Evolutionary conservation across 192 early-diverging fungal species (phyloP), one percentile per base, ranked within the genome.

Genomic region (Entophlyctis helioformis): DNA sequence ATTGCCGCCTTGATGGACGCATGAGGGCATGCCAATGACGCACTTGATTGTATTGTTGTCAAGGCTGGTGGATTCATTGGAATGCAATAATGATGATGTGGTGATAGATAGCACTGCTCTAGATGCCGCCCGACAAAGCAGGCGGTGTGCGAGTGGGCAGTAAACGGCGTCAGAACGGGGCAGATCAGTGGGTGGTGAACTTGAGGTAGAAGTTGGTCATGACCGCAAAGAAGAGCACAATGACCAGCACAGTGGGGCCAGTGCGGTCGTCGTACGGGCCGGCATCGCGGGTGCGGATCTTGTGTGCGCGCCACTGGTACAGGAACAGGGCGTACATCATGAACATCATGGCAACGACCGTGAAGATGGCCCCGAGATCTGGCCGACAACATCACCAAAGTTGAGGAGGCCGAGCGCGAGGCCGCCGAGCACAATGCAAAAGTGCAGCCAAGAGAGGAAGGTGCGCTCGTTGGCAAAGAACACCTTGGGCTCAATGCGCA

Each of bases 381-480:
- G 69, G 28, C 78, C 80, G 2, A 82, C 76, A 29, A 53, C 44
- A 57, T 80, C 81, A 24, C 81, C 81, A 48, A 83, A 81, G 67
- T 86, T 89, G 55, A 84, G 76, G 4, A 89, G 64, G 9, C 71
- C 76, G 22, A 89, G 63, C 3, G 83, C 72, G 22, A 86, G 69
- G 25, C 71, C 71, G 21, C 78, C 76, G 4, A 89, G 50, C 12
- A 84, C 62, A 1, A 84, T 76, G 42, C 72, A 76, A 28, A 31
- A 31, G 29, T 31, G 29, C 68, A 86, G 69, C 87, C 87, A 90
- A 18, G 74, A 66, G 33, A 90, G 67, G 57, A 86, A 90, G 0
- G 85, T 87, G 33, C 87, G 68, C 59, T 90, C 87, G 48, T 90
- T 90, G 34, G 85, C 85, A 62, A 90, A 84, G 43, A 78, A 87